Evolutionary conservation across 345 rosid species (phyloP).

Genomic region (Citropsis articulata): DNA sequence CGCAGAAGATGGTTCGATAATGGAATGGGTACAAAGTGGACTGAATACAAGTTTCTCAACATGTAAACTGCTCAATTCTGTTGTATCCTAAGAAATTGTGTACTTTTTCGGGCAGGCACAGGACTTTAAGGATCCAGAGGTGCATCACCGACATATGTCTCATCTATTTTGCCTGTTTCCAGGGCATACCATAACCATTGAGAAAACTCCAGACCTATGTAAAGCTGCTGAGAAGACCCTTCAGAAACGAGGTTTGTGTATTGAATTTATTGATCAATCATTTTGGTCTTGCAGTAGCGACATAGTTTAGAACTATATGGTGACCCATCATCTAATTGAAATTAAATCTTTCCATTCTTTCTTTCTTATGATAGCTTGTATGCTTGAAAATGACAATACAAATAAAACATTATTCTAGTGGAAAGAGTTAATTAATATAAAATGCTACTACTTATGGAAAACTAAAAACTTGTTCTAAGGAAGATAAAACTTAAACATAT

Average conservation of each 20-base stretch:
- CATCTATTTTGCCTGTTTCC: conserved; percentile 94
- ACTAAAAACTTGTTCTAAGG: not conserved
- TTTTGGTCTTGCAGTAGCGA: not conserved
- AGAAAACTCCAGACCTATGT: conserved; percentile 67
- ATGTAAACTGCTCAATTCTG: not conserved
- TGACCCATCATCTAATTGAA: not conserved
- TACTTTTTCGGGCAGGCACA: conserved; percentile 39
- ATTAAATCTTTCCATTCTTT: not conserved
- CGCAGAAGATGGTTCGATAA: conserved; percentile 79
- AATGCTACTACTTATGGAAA: too few relatives aligned
- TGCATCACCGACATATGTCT: conserved; percentile 81
- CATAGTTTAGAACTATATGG: not conserved
- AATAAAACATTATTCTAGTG: not conserved
- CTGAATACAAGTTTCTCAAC: not conserved
- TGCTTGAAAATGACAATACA: not conserved
- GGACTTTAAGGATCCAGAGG: conserved; percentile 83
- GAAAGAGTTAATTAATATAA: not conserved
- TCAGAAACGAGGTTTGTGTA: conserved; percentile 62
- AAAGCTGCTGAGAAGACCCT: conserved; percentile 73
- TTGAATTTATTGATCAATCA: not conserved
- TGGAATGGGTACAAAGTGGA: conserved; percentile 76
- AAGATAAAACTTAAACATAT: not conserved
- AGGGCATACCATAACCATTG: conserved; percentile 73
- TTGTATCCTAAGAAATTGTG: conserved; percentile 2
- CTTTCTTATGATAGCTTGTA: not conserved